These are phyloP conservation scores for Rhododendron ferrugineum DNA, from an alignment of 148 eudicot genomes.

Conservation along the genomic window DNA sequence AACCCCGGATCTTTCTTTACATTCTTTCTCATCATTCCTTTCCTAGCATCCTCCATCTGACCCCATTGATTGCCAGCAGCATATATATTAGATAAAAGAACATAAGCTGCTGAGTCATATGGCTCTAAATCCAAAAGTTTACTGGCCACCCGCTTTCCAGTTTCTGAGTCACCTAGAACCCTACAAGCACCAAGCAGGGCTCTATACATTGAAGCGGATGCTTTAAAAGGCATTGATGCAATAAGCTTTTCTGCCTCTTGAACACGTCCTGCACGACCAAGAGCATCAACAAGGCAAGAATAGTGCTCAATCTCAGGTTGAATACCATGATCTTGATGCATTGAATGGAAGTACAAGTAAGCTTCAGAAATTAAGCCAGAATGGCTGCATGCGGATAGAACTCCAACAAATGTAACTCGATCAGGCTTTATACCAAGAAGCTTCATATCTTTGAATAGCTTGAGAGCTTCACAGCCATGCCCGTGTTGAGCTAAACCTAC, in stretches of 20 bases:
- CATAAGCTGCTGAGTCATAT: constrained; percentile 6
- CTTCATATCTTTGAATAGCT: not conserved
- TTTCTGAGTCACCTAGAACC: constrained; percentile 7
- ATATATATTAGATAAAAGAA: not conserved
- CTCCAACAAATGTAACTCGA: constrained; percentile 44
- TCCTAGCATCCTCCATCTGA: not conserved
- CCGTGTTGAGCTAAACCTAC: constrained; percentile 3
- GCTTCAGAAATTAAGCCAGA: constrained; percentile 53
- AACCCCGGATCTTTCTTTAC: not conserved
- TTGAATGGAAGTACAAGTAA: constrained; percentile 33
- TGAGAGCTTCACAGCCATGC: not conserved
- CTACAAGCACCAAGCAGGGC: constrained; percentile 7
- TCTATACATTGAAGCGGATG: constrained; percentile 2
- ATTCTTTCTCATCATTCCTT: not conserved
- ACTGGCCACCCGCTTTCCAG: not conserved
- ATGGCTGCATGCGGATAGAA: constrained; percentile 57
- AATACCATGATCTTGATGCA: constrained; percentile 33
- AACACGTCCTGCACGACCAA: constrained; percentile 56
- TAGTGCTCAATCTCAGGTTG: constrained; percentile 49
- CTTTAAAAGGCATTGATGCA: constrained; percentile 6
- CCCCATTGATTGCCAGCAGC: constrained; percentile 1
- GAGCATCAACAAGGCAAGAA: constrained; percentile 48
- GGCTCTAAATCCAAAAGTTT: constrained; percentile 5
- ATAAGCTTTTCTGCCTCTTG: constrained; percentile 27
- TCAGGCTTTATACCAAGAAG: constrained; percentile 24